These are phyloP conservation scores for Lipomyces starkeyi DNA, from an alignment of 805 yeast genomes.

Conservation along the genomic window DNA sequence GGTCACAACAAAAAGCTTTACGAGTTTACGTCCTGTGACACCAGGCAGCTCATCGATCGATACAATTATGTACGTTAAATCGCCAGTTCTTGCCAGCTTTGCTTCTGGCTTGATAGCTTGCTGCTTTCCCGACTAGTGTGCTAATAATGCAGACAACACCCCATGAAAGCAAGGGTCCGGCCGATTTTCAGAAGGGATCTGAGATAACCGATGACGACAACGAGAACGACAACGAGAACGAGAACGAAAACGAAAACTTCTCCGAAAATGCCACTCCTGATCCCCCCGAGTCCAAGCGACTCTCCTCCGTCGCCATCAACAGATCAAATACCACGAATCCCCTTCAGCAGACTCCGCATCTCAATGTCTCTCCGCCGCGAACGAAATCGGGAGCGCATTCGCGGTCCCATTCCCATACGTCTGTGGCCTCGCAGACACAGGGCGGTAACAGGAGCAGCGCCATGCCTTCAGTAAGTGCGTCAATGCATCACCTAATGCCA, in stretches of 20 bases:
- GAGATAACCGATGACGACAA: slow-evolving; percentile 49
- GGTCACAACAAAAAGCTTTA: slow-evolving; percentile 79
- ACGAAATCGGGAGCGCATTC: slow-evolving; percentile 17
- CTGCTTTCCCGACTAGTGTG: background rate
- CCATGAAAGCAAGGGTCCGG: slow-evolving; percentile 33
- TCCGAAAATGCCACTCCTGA: slow-evolving; percentile 15
- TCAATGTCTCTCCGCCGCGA: slow-evolving; percentile 7
- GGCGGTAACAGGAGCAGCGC: background rate
- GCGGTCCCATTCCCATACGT: slow-evolving; percentile 12
- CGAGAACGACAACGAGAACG: slow-evolving; percentile 14
- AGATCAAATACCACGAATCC: background rate
- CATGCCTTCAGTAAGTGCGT: background rate
- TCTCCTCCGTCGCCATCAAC: background rate
- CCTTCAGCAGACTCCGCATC: slow-evolving; percentile 9
- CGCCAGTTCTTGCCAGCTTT: background rate
- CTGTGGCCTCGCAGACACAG: background rate
- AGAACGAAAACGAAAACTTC: slow-evolving; percentile 7
- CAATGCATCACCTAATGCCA: background rate
- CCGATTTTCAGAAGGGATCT: slow-evolving; percentile 42
- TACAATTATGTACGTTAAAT: slow-evolving; percentile 44
- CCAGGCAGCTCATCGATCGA: slow-evolving; percentile 55
- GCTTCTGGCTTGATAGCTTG: slow-evolving; percentile 10
- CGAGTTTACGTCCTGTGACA: slow-evolving; percentile 78
- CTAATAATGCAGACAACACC: slow-evolving; percentile 19
- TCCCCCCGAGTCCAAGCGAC: slow-evolving; percentile 4